phyloP scores from a whole-genome alignment of 2,329 filamentous ascomycete genomes.

The Onygenales sp. region DNA sequence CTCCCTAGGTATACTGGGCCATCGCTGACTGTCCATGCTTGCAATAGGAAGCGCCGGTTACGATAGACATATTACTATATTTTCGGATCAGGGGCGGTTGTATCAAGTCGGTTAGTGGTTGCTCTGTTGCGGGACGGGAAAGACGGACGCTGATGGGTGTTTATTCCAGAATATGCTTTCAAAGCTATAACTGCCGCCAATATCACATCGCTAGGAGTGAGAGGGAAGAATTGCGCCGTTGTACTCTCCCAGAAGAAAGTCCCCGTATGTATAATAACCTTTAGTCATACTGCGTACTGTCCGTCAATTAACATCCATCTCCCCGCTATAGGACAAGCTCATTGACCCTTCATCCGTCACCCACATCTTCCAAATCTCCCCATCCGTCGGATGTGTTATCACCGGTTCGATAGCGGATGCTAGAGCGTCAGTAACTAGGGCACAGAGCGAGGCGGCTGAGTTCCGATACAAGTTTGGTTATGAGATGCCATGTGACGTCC shows the following conservation, averaged over 20 bases:
- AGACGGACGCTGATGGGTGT: constrained; percentile 22
- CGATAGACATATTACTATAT: constrained; percentile 99
- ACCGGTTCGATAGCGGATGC: constrained; percentile 98
- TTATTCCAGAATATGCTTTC: constrained; percentile 88
- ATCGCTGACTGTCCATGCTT: constrained; percentile 20
- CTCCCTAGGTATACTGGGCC: constrained; percentile 6
- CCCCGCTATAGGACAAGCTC: constrained; percentile 71
- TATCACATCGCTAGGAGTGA: constrained; percentile 93
- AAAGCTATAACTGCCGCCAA: constrained; percentile 99
- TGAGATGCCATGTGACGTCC: constrained; percentile 96
- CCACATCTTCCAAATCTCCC: constrained; percentile 94
- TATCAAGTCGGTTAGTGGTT: constrained; percentile 91
- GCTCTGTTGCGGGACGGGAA: constrained; percentile 1
- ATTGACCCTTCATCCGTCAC: constrained; percentile 96
- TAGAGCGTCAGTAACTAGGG: constrained; percentile 81
- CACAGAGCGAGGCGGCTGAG: constrained; percentile 90
- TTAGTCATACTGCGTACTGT: neutral
- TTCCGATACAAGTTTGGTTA: constrained; percentile 99
- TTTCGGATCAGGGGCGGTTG: constrained; percentile 94
- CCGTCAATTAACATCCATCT: neutral
- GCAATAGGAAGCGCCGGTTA: constrained; percentile 71
- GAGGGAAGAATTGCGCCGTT: constrained; percentile 94
- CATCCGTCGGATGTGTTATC: constrained; percentile 95
- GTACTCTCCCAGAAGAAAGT: constrained; percentile 99
- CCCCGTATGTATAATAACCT: constrained; percentile 56